Evolutionary conservation across 176 grass and related monocot genomes (phyloP), one percentile per base, ranked within the genome.

Genomic region (Poa pratensis): DNA sequence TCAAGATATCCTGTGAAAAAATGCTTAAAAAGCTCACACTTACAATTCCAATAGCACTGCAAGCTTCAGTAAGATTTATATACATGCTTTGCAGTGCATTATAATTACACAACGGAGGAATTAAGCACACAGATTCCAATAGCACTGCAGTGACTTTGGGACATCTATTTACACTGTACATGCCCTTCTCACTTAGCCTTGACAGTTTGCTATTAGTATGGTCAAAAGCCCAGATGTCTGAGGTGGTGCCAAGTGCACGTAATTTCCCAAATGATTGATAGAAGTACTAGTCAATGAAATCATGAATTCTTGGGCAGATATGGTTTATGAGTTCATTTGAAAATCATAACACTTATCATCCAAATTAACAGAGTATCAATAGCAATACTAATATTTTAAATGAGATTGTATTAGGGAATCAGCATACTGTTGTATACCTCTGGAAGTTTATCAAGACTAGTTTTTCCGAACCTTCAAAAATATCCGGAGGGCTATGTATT

Each of bases 381-480:
- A 66, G 42, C 42, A 65, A 27, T 18, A 26, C 17, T 45, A 12
- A 49, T 50, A 4, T 66, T 37, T 22, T 14, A 51, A 3, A 65
- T 50, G 24, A 9, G 64, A 20, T 32, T 66, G 3, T 23, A 48
- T n/a, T 32, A n/a, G 9, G 46, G 40, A 49, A 66, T 34, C 59
- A 66, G 51, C 28, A 77, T 11, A 1, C 24, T 20, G 45, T 66
- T 50, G 26, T 26, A 9, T 80, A 66, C 78, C 39, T 80, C 78
- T n/a, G 78, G 78, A 80, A 66, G 42, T 48, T 50, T 66, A 80
- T 80, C 78, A 66, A 80, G 76, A 59, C 40, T 79, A 26, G n/a
- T 46, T 23, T 26, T 18, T 30, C 14, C 9, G 59, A 43, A 80
- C 8, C 57, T 9, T 80, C 22, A 64, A 11, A 80, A 48, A 65